A percentile compares a stretch with the other conserved stretches of the same genome.
Evolutionary conservation across 1,139 yeast genomes (phyloP).

Genomic region (Lodderomyces pseudojiufengensis): DNA sequence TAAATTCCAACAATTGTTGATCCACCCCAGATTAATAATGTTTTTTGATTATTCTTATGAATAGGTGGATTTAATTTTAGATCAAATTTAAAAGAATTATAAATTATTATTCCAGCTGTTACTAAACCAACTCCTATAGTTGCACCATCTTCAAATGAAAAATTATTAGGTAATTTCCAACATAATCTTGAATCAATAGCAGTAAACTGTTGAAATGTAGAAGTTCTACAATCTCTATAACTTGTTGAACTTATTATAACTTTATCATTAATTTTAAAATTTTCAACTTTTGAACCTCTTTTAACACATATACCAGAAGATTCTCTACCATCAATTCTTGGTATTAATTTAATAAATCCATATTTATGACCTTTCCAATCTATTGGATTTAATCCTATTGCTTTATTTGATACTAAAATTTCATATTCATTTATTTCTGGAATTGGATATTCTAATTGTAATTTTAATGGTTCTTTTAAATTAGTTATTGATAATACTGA

Average conservation of each 20-base stretch:
- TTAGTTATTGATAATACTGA: slow-evolving; percentile 14
- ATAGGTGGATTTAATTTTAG: slow-evolving; percentile 6
- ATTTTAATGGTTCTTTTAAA: slow-evolving; percentile 17
- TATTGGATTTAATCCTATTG: slow-evolving; percentile 44
- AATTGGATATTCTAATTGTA: slow-evolving; percentile 15
- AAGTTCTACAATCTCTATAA: slow-evolving; percentile 43
- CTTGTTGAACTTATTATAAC: slow-evolving; percentile 44
- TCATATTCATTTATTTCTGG: slow-evolving; percentile 27
- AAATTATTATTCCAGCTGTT: slow-evolving; percentile 38
- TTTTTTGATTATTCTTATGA: slow-evolving; percentile 11
- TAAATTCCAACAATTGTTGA: slow-evolving; percentile 45
- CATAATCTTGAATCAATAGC: slow-evolving; percentile 41
- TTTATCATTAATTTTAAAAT: slow-evolving; percentile 27
- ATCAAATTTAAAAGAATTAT: slow-evolving; percentile 28
- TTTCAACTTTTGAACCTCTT: slow-evolving; percentile 27
- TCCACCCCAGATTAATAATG: slow-evolving; percentile 46
- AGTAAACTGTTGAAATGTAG: slow-evolving; percentile 46
- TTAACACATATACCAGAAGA: slow-evolving; percentile 37
- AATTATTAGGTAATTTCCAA: slow-evolving; percentile 33
- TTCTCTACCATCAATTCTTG: slow-evolving; percentile 51
- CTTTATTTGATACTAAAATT: slow-evolving; percentile 35
- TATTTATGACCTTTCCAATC: slow-evolving; percentile 52
- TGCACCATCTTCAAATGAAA: slow-evolving; percentile 37
- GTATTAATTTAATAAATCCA: slow-evolving; percentile 42
- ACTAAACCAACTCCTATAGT: slow-evolving; percentile 48